Percentiles rank a stretch among this genome's conserved stretches.
phyloP scores from a whole-genome alignment of 2,329 filamentous ascomycete species.

The Sporothrix schenckii region DNA sequence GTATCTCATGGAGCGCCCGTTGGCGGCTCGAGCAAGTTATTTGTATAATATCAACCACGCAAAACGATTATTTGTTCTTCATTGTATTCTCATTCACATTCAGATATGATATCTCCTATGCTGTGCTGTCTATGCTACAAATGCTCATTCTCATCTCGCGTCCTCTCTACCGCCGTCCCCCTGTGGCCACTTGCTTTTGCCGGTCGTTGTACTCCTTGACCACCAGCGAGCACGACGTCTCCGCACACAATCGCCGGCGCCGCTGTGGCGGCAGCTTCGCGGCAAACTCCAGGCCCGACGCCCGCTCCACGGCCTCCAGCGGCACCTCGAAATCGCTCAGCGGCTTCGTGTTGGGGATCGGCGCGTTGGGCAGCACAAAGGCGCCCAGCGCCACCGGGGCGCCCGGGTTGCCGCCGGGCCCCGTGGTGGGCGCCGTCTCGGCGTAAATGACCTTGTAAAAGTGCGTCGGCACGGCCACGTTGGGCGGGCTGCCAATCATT shows the following conservation, averaged over 20 bases:
- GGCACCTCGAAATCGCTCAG: slow-evolving; percentile 93
- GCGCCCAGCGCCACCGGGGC: slow-evolving; percentile 87
- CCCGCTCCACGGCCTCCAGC: slow-evolving; percentile 86
- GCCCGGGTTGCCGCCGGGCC: slow-evolving; percentile 59
- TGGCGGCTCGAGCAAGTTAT: no score
- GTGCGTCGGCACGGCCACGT: slow-evolving; percentile 94
- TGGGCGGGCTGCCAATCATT: slow-evolving; percentile 90
- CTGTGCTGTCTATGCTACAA: background rate
- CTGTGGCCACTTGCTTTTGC: slow-evolving; percentile 59
- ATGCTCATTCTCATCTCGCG: background rate
- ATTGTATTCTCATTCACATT: background rate
- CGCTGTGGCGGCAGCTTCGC: slow-evolving; percentile 72
- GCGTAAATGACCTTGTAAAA: slow-evolving; percentile 99
- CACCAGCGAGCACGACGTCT: slow-evolving; percentile 80
- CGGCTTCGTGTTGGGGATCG: slow-evolving; percentile 83
- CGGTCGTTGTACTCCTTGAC: slow-evolving; percentile 75
- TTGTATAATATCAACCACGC: background rate
- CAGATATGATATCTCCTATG: background rate
- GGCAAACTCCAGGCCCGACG: slow-evolving; percentile 89
- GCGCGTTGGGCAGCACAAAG: slow-evolving; percentile 92
- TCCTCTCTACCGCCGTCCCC: slow-evolving; percentile 23
- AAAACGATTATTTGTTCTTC: background rate
- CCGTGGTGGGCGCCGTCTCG: slow-evolving; percentile 68
- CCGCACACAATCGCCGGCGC: slow-evolving; percentile 78
- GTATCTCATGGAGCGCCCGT: no score